Evolutionary conservation across 805 yeast genomes (phyloP).

Genomic region (Geotrichum ghanense): DNA sequence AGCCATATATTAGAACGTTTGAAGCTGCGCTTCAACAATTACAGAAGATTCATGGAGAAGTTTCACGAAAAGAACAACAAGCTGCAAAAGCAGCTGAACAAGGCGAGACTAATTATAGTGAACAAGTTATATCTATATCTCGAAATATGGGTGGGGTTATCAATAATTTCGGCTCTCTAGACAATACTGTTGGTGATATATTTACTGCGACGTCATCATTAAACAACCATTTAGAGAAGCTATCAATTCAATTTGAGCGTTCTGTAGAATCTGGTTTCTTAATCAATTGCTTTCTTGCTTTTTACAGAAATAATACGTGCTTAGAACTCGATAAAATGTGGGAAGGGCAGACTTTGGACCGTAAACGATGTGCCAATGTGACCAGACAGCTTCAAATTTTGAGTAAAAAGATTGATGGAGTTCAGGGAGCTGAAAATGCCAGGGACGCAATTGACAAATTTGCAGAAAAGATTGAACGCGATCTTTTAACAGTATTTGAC

Average conservation of each 20-base stretch:
- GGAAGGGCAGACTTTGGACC: conserved; percentile 40
- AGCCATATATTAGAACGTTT: conserved; percentile 88
- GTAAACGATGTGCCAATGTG: conserved; percentile 55
- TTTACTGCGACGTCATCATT: conserved; percentile 20
- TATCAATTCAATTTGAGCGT: conserved; percentile 59
- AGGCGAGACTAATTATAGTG: conserved; percentile 56
- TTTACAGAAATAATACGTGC: conserved; percentile 45
- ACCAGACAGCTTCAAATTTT: conserved; percentile 54
- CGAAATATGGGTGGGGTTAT: conserved; percentile 31
- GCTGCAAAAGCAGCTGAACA: conserved; percentile 46
- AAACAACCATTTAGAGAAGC: conserved; percentile 22
- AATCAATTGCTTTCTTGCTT: conserved; percentile 66
- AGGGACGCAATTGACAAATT: conserved; percentile 47
- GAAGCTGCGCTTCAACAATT: conserved; percentile 74
- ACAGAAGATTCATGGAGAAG: conserved; percentile 46
- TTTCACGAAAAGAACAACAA: conserved; percentile 37
- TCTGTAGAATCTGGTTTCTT: conserved; percentile 62
- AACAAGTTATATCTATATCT: conserved; percentile 47
- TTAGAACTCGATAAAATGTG: conserved; percentile 47
- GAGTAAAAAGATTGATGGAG: conserved; percentile 44
- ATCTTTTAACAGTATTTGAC: conserved; percentile 58
- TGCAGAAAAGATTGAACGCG: conserved; percentile 66
- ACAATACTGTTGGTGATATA: conserved; percentile 22
- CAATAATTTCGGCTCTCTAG: conserved; percentile 27
- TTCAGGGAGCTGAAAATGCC: conserved; percentile 16